A percentile compares a stretch with the other conserved stretches of the same genome.
phyloP scores from a whole-genome alignment of 164 flowering plant species.

The Umbilicus rupestris region DNA sequence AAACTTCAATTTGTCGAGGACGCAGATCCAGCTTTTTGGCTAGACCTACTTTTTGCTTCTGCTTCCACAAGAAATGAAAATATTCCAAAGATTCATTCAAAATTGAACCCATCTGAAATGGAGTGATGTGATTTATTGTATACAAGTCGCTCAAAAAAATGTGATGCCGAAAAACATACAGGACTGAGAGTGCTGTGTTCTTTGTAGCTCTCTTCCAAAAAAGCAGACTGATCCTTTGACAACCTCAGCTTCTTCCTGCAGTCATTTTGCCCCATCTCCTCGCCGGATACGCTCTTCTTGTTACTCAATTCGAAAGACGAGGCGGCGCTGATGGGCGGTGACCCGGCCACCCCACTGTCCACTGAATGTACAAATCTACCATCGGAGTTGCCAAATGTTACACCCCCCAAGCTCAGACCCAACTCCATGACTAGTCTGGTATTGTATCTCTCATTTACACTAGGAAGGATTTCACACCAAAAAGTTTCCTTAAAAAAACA shows the following conservation, averaged over 20 bases:
- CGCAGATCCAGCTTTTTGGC: constrained; percentile 19
- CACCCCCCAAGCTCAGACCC: not conserved
- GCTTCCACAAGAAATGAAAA: constrained; percentile 3
- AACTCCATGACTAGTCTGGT: not conserved
- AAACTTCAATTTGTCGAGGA: constrained; percentile 20
- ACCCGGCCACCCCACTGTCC: not conserved
- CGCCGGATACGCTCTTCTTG: not conserved
- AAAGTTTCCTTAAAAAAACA: too few relatives aligned
- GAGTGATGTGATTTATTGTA: too few relatives aligned
- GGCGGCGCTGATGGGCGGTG: not conserved
- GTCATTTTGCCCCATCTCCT: not conserved
- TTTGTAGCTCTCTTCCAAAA: constrained; percentile 14
- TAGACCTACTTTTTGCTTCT: constrained; percentile 20
- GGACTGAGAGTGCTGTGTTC: constrained; percentile 15
- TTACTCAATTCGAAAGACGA: constrained; percentile 2
- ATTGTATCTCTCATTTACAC: too few relatives aligned
- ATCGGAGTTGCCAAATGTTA: not conserved
- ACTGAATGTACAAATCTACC: not conserved
- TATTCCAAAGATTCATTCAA: not conserved
- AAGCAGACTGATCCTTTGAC: constrained; percentile 14
- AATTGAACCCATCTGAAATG: not conserved
- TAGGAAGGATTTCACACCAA: too few relatives aligned
- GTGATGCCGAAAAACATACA: constrained; percentile 8
- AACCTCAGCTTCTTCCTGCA: constrained; percentile 12
- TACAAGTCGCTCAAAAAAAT: too few relatives aligned